Conservation (phyloP, 805 yeast species). For the Tetrapisispora phaffii region DNA sequence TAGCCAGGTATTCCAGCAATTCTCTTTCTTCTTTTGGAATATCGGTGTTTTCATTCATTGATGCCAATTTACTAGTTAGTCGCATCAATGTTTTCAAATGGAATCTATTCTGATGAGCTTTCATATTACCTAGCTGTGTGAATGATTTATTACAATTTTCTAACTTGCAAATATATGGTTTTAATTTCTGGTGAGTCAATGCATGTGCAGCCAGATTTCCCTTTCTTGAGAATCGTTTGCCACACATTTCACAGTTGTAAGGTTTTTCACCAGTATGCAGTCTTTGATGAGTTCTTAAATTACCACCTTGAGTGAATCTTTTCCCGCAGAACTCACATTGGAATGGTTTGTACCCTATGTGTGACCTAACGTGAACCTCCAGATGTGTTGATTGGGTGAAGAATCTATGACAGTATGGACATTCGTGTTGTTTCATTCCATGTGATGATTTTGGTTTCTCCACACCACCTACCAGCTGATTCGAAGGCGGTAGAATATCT, state of each 20-base stretch:
- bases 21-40: constrained; percentile 58
- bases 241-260: constrained; percentile 67
- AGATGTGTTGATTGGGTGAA: constrained; percentile 87
- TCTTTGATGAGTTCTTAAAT: constrained; percentile 73
- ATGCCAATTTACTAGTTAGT: constrained; percentile 59
- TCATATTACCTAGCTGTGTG: constrained; percentile 86
- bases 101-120: constrained; percentile 87
- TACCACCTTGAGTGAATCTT: constrained; percentile 83
- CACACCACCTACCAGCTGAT: constrained; percentile 69
- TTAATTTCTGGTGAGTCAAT: constrained; percentile 67
- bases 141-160: constrained; percentile 78
- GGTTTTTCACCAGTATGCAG: constrained; percentile 92
- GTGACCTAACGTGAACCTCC: constrained; percentile 82
- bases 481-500: constrained; percentile 46
- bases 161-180: constrained; percentile 71
- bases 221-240: constrained; percentile 71
- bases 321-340: constrained; percentile 72
- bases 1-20: constrained; percentile 66
- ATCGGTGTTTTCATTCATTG: constrained; percentile 40
- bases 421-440: constrained; percentile 47
- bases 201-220: constrained; percentile 87
- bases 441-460: constrained; percentile 44
- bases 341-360: constrained; percentile 79
- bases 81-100: constrained; percentile 62
- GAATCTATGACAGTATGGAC: constrained; percentile 67